Evolutionary conservation across 192 early-diverging fungal species (phyloP), one percentile per base, ranked within the genome.

Genomic region (Tieghemiomyces parasiticus): DNA sequence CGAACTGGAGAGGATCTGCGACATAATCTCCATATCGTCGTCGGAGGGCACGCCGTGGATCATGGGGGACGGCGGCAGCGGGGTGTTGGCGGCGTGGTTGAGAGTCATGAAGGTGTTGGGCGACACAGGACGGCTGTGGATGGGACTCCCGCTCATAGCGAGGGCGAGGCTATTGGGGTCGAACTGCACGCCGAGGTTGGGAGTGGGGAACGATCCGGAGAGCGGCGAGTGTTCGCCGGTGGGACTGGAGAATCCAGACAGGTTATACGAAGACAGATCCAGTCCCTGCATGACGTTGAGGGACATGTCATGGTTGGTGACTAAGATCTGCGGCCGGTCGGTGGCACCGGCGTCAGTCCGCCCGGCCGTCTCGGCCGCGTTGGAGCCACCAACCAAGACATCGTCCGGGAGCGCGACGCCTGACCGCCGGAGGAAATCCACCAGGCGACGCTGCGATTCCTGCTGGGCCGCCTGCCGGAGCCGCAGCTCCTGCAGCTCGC

Each of bases 401-500:
- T 54, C 52, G 10, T n/a, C 10, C 22, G 49, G 49, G n/a, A 50
- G 12, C 22, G 26, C 26, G 8, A 31, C 33, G 33, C 55, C 55
- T 16, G 68, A 63, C 60, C 63, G 62, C 34, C 68, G 63, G 51
- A 88, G 73, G 61, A 74, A 75, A 9, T 78, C 71, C 60, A 88
- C 69, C 73, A 91, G 73, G 52, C 67, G 76, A 60, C 79, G 81
- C 50, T 89, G 74, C 44, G 82, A 60, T 52, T 72, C 72, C 68
- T 89, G 78, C 59, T 90, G 88, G 10, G 74, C 63, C 3, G 65
- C 67, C 67, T 87, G 85, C 65, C 81, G 85, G 60, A 79, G 75
- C 35, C 80, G 80, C 0, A 80, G 84, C 55, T 90, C 86, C 25
- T 73, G 67, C 49, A 93, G 70, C 63, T 91, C 86, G 32, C 86